A percentile compares a stretch with the other conserved stretches of the same genome.
These are phyloP conservation scores for Atkinsonella texensis DNA, from an alignment of 2,329 filamentous ascomycete species.

Conservation along the genomic window DNA sequence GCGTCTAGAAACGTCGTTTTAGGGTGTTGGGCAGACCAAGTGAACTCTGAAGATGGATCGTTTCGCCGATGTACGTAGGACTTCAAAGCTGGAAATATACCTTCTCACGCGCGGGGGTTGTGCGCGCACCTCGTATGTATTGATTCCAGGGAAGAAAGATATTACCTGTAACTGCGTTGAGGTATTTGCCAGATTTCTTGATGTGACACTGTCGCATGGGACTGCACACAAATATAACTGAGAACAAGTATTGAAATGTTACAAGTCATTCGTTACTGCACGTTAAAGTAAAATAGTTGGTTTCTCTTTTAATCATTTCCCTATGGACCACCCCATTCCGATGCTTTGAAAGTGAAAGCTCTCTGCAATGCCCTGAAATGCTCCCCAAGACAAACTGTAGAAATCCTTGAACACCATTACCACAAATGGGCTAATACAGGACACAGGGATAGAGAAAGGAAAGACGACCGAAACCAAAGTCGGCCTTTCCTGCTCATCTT, in stretches of 20 bases:
- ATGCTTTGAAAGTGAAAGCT: background rate
- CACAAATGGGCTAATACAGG: background rate
- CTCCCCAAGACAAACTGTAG: conserved; percentile 3
- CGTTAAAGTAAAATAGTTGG: background rate
- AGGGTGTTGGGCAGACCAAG: too few relatives aligned
- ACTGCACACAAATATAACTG: background rate
- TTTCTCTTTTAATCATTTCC: background rate
- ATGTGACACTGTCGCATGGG: too few relatives aligned
- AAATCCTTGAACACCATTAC: background rate
- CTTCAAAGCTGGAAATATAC: too few relatives aligned
- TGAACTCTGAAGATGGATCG: too few relatives aligned
- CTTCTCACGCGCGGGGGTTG: too few relatives aligned
- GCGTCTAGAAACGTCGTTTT: too few relatives aligned
- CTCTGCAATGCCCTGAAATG: conserved; percentile 2
- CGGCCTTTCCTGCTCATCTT: background rate
- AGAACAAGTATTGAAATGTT: background rate
- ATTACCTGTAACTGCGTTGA: too few relatives aligned
- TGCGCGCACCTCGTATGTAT: too few relatives aligned
- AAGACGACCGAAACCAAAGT: background rate
- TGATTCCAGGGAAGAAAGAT: too few relatives aligned
- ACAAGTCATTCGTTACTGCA: background rate
- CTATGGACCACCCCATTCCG: conserved; percentile 1
- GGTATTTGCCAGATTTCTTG: too few relatives aligned
- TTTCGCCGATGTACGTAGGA: too few relatives aligned
- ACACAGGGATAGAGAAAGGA: background rate